These are phyloP conservation scores for Paxillus rubicundulus DNA, from an alignment of 768 basidiomycete species.

Conservation along the genomic window DNA sequence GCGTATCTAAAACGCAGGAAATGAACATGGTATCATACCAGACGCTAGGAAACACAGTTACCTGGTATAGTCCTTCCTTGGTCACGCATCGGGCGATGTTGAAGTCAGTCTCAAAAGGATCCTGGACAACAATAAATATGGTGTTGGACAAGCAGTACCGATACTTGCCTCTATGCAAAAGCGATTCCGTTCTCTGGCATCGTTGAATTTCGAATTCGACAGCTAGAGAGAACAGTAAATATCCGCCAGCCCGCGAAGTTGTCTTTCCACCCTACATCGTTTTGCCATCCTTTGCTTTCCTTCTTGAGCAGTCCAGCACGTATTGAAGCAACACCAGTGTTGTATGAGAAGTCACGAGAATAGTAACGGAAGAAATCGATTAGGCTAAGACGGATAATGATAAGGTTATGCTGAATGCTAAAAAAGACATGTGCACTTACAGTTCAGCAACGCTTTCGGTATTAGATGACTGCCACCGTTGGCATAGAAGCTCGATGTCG, in stretches of 20 bases:
- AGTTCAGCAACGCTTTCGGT: slow-evolving; percentile 90
- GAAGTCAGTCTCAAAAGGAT: slow-evolving; percentile 95
- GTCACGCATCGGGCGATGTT: slow-evolving; percentile 98
- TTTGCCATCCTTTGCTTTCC: slow-evolving; percentile 92
- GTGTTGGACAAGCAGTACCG: background rate
- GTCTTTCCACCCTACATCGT: slow-evolving; percentile 66
- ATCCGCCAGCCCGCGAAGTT: background rate
- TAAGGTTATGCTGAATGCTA: slow-evolving; percentile 4
- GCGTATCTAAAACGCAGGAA: slow-evolving; percentile 65
- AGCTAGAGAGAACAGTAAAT: slow-evolving; percentile 34
- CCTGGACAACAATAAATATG: slow-evolving; percentile 44
- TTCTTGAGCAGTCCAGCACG: slow-evolving; percentile 87
- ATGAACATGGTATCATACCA: background rate
- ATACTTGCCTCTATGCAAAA: slow-evolving; percentile 86
- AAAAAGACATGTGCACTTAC: slow-evolving; percentile 42
- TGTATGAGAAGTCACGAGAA: slow-evolving; percentile 90
- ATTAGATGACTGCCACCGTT: slow-evolving; percentile 94
- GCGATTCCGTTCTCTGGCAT: slow-evolving; percentile 85
- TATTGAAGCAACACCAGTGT: slow-evolving; percentile 88
- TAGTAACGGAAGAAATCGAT: slow-evolving; percentile 98
- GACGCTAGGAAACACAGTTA: slow-evolving; percentile 27
- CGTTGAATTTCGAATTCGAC: slow-evolving; percentile 55
- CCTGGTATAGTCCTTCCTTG: slow-evolving; percentile 92
- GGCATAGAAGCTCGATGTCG: slow-evolving; percentile 88
- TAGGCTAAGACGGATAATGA: slow-evolving; percentile 50